phyloP scores from a whole-genome alignment of 225 moss, liverwort and hornwort genomes.

The Marchantia paleacea region DNA sequence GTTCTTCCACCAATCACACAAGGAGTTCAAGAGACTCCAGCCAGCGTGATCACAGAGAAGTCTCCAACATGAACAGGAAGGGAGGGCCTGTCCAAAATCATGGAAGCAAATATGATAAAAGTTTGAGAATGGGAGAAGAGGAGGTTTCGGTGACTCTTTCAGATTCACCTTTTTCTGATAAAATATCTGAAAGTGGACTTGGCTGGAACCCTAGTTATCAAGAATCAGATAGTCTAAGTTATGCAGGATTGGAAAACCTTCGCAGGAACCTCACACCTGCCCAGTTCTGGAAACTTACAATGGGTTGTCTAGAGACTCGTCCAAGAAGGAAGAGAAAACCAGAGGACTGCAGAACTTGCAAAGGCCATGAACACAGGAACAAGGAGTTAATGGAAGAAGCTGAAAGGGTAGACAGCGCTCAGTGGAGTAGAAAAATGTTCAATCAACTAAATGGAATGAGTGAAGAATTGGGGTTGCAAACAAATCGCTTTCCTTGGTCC shows the following conservation, averaged over 20 bases:
- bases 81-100: not conserved
- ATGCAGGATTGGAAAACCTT: not conserved
- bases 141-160: not conserved
- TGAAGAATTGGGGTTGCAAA: not conserved
- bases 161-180: not conserved
- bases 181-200: not conserved
- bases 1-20: not conserved
- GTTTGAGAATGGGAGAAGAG: not conserved
- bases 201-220: not conserved
- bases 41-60: too few relatives aligned
- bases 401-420: not conserved
- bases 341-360: slow-evolving; percentile 9
- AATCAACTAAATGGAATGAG: not conserved
- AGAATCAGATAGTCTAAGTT: not conserved
- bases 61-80: not conserved
- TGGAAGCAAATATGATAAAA: not conserved
- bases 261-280: not conserved
- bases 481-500: not conserved
- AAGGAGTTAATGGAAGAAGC: slow-evolving; percentile 11
- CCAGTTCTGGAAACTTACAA: not conserved
- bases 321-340: not conserved
- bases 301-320: slow-evolving; percentile 14
- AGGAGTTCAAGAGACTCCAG: not conserved
- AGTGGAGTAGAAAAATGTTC: slow-evolving; percentile 7
- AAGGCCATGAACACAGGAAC: slow-evolving; percentile 5